Percentiles rank a stretch among this genome's conserved stretches.
These are phyloP conservation scores for Phellinidium pouzarii DNA, from an alignment of 1,284 basidiomycete genomes.

Conservation along the genomic window DNA sequence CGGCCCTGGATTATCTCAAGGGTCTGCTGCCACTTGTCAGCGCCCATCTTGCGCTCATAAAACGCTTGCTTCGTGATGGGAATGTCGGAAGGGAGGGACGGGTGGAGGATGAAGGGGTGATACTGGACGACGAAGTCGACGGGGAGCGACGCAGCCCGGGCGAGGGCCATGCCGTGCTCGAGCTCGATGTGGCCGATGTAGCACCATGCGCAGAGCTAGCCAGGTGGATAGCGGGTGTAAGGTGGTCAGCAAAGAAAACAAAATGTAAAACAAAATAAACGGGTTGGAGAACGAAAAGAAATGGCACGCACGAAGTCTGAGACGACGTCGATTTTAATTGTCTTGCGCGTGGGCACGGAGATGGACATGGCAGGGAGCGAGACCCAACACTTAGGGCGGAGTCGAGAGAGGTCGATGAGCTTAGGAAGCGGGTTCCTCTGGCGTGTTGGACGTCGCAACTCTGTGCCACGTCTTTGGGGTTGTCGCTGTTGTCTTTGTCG, in stretches of 20 bases:
- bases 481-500: no score
- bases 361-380: not conserved
- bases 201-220: slow-evolving; percentile 67
- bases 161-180: slow-evolving; percentile 47
- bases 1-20: slow-evolving; percentile 40
- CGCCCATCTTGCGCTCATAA: slow-evolving; percentile 50
- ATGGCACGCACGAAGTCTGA: slow-evolving; percentile 14
- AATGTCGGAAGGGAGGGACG: slow-evolving; percentile 39
- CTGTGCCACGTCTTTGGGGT: no score
- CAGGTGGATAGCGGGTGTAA: not conserved
- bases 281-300: no score
- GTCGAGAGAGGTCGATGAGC: no score
- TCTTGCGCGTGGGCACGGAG: slow-evolving; percentile 5
- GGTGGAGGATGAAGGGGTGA: slow-evolving; percentile 64
- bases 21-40: slow-evolving; percentile 46
- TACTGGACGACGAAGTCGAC: slow-evolving; percentile 68
- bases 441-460: no score
- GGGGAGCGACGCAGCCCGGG: slow-evolving; percentile 53
- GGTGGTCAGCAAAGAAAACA: not conserved
- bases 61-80: slow-evolving; percentile 44
- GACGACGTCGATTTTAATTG: slow-evolving; percentile 12
- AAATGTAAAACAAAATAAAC: not conserved
- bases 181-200: slow-evolving; percentile 71
- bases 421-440: no score
- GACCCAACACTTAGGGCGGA: no score